Percentiles rank a stretch among this genome's conserved stretches.
Conservation (phyloP, 1,139 yeast genomes). For the Protomyces arabidopsidicola region DNA sequence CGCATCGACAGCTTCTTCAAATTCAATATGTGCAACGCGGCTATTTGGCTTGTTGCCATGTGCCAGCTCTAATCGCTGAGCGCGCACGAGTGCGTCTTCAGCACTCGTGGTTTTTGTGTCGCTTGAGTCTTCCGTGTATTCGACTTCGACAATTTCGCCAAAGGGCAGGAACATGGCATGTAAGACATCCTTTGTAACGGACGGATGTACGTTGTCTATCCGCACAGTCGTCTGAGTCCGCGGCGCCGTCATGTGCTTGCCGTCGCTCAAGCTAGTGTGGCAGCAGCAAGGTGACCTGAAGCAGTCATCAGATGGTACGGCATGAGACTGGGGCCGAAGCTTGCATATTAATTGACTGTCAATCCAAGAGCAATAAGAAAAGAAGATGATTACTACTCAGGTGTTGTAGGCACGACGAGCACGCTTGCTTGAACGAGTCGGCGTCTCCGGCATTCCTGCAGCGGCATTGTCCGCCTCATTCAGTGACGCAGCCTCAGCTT, state of each 20-base stretch:
- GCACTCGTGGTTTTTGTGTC: constrained; percentile 28
- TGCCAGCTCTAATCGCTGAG: not conserved
- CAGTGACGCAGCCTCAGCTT: not conserved
- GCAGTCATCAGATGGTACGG: no score
- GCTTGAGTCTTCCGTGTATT: constrained; percentile 28
- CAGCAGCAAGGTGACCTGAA: no score
- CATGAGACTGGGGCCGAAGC: no score
- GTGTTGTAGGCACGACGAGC: not conserved
- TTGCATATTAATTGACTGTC: no score
- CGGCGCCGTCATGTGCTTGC: not conserved
- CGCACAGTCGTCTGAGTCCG: constrained; percentile 1
- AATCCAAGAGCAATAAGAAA: no score
- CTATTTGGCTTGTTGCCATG: constrained; percentile 27
- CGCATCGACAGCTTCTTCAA: constrained; percentile 39
- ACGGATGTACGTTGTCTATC: constrained; percentile 11
- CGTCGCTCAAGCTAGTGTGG: no score
- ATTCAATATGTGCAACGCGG: constrained; percentile 37
- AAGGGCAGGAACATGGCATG: constrained; percentile 38
- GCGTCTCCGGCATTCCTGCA: not conserved
- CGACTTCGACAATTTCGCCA: constrained; percentile 40
- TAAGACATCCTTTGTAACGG: constrained; percentile 28
- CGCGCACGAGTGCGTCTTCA: not conserved
- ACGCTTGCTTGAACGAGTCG: not conserved
- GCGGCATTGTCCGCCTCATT: not conserved
- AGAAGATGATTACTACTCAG: no score